Conservation (phyloP, 2,329 filamentous ascomycete species). For the Arthrobotrys megalospora region DNA sequence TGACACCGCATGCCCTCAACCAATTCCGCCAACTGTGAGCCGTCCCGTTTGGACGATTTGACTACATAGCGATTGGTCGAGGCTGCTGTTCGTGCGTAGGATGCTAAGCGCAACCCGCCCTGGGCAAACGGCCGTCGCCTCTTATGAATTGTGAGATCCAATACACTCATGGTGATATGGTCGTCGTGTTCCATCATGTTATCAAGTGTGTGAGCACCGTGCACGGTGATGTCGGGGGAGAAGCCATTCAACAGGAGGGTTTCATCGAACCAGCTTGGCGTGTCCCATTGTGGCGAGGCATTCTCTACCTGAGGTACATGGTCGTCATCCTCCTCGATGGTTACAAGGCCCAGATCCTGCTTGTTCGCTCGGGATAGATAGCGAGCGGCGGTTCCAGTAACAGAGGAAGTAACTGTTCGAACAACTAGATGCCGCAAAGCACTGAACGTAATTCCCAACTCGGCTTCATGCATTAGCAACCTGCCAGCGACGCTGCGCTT, state of each 20-base stretch:
- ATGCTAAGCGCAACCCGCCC: constrained; percentile 66
- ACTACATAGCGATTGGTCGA: constrained; percentile 66
- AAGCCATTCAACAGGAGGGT: constrained; percentile 65
- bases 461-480: constrained; percentile 64
- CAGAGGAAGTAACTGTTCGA: constrained; percentile 65
- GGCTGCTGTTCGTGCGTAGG: constrained; percentile 66
- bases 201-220: constrained; percentile 65
- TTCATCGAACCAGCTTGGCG: constrained; percentile 65
- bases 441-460: constrained; percentile 64
- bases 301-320: constrained; percentile 3
- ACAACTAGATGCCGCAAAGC: constrained; percentile 65
- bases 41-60: constrained; percentile 66
- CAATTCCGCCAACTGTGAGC: constrained; percentile 65
- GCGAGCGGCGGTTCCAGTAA: constrained; percentile 65
- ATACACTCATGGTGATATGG: constrained; percentile 66
- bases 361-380: constrained; percentile 30
- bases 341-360: constrained; percentile 31
- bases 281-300: constrained; percentile 64
- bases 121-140: constrained; percentile 66
- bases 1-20: constrained; percentile 68
- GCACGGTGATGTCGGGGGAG: constrained; percentile 65
- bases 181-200: constrained; percentile 67
- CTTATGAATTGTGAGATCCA: constrained; percentile 66
- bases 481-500: constrained; percentile 39
- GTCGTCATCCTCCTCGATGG: constrained; percentile 61